Percentiles rank a stretch among this genome's conserved stretches.
Conservation (phyloP, 2,329 filamentous ascomycete species). For the Fusarium verrucosum region DNA sequence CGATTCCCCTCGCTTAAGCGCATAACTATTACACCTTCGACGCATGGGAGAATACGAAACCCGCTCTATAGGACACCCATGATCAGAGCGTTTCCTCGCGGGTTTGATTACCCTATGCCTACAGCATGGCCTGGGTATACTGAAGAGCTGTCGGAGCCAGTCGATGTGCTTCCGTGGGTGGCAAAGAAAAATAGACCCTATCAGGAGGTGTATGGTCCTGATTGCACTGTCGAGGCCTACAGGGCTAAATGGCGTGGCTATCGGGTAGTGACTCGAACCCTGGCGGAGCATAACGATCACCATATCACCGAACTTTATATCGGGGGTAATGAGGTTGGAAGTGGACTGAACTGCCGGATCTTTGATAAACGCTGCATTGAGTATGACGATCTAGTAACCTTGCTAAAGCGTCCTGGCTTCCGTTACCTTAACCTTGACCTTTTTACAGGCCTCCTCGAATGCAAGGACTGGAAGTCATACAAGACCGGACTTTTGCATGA, state of each 20-base stretch:
- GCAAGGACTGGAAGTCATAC: neutral
- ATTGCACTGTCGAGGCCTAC: neutral
- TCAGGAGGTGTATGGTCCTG: neutral
- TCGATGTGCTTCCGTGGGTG: neutral
- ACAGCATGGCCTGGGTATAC: neutral
- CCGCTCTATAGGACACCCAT: neutral
- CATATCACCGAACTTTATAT: neutral
- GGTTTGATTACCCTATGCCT: slow-evolving; percentile 1
- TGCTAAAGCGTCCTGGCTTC: neutral
- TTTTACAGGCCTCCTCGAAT: neutral
- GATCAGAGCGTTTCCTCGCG: neutral
- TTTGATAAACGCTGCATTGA: neutral
- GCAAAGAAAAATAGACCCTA: neutral
- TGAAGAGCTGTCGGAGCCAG: accelerated
- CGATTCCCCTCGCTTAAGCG: neutral
- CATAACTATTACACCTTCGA: neutral
- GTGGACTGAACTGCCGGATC: neutral
- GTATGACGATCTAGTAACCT: neutral
- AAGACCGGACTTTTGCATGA: neutral
- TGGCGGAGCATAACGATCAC: neutral
- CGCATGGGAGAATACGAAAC: neutral
- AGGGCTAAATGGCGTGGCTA: neutral
- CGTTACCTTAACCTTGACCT: neutral
- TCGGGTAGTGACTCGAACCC: neutral
- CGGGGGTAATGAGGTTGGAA: neutral